Evolutionary conservation across 148 eudicot genomes (phyloP).

Genomic region (Rhododendron griersonianum): DNA sequence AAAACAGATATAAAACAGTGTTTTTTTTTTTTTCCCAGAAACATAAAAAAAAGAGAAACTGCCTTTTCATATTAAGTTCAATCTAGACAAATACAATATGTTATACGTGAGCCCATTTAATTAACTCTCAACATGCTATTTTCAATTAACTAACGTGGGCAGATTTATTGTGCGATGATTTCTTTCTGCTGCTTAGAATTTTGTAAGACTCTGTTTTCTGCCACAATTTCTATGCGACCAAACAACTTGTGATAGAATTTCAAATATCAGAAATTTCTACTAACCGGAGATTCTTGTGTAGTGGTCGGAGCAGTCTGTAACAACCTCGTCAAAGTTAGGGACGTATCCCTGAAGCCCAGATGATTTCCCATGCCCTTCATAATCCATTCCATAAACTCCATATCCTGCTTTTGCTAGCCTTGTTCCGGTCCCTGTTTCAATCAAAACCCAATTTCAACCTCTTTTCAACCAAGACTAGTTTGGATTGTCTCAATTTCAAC

Average conservation of each 20-base stretch:
- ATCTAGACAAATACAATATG: too few relatives aligned
- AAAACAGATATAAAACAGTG: background rate
- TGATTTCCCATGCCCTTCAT: background rate
- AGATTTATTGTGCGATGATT: too few relatives aligned
- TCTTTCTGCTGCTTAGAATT: background rate
- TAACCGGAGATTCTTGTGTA: background rate
- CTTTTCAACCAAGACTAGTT: background rate
- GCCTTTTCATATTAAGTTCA: background rate
- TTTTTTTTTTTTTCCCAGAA: background rate
- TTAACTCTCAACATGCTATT: too few relatives aligned
- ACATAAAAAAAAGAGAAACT: too few relatives aligned
- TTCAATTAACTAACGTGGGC: too few relatives aligned
- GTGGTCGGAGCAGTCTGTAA: background rate
- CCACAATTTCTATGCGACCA: background rate
- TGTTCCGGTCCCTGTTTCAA: background rate
- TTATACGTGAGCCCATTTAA: background rate
- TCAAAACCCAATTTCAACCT: background rate
- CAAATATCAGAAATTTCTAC: background rate
- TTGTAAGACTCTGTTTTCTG: background rate
- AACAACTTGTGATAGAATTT: background rate
- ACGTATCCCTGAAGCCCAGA: background rate
- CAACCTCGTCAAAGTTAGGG: background rate
- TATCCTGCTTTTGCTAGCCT: background rate
- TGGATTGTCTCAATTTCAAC: background rate
- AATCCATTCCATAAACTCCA: constrained; percentile 1